A percentile compares a stretch with the other conserved stretches of the same genome.
phyloP scores from a whole-genome alignment of 768 basidiomycete genomes.

The Xerocomus spinulosus region DNA sequence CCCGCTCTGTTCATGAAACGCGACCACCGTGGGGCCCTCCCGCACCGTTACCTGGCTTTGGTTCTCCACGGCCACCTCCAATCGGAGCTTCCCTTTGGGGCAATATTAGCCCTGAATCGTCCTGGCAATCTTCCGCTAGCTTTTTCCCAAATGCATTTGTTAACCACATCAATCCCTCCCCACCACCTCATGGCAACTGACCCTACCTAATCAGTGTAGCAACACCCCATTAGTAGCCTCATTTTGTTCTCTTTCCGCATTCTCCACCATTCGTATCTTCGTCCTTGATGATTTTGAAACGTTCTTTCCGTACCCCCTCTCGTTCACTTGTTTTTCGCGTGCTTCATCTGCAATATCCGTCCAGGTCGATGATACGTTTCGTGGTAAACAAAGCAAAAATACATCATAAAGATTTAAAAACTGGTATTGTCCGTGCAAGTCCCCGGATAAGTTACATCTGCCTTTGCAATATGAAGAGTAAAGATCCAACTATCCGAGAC shows the following conservation, averaged over 20 bases:
- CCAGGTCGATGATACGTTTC: constrained; percentile 12
- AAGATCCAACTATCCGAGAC: not conserved
- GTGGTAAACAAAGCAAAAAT: constrained; percentile 32
- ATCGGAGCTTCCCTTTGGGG: constrained; percentile 41
- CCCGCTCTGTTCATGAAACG: constrained; percentile 38
- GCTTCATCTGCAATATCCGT: constrained; percentile 28
- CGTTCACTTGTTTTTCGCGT: constrained; percentile 3
- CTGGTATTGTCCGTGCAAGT: not conserved
- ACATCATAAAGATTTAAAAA: constrained; percentile 37
- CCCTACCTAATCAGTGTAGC: constrained; percentile 23
- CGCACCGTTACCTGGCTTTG: constrained; percentile 33
- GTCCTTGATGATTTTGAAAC: constrained; percentile 10
- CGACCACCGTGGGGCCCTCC: constrained; percentile 47
- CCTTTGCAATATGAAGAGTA: not conserved
- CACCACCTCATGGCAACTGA: constrained; percentile 40
- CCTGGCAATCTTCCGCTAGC: constrained; percentile 47
- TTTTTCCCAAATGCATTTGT: constrained; percentile 49
- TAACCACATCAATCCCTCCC: constrained; percentile 45
- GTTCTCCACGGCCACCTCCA: constrained; percentile 32
- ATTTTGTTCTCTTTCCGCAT: not conserved
- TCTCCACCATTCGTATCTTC: not conserved
- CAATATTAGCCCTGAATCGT: constrained; percentile 34
- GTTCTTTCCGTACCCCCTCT: constrained; percentile 2
- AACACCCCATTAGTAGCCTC: constrained; percentile 10
- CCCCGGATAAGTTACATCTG: not conserved